Evolutionary conservation across 2,329 filamentous ascomycete species (phyloP), one percentile per base, ranked within the genome.

Genomic region (Alternaria hordeiaustralica): DNA sequence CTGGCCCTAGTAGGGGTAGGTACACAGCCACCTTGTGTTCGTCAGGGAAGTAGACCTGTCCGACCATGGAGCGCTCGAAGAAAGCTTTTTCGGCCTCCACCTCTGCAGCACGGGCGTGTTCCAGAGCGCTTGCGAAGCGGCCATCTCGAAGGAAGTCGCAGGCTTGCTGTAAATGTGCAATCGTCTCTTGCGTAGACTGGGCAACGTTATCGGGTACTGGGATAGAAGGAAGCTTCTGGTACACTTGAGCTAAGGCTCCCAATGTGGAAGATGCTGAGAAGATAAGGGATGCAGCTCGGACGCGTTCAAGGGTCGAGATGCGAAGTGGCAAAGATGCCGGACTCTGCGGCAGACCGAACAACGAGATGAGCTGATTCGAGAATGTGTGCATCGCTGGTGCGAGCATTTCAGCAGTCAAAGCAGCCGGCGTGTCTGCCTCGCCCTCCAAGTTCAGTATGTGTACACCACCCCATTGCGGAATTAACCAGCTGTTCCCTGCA

Each of bases 41-140:
- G 75, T 99, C 96, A 0, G 96, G 96, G 79, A 99, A 99, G 80
- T 98, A 99, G 3, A 98, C 90, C 82, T 98, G 96, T 0, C 94
- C 96, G 12, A 99, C 96, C 96, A 99, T 99, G 75, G 92, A 97
- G 82, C 97, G 97, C 81, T 99, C 96, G 71, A 99, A 99, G 81
- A 99, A 99, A 0, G 95, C 95, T 64, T 91, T 89, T 79, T 99
- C 96, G 0, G 94, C 95, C 76, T 96, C 93, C 3, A 88, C 87
- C 80, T 97, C 94, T 6, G 96, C 96, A 50, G 93, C 88, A 10
- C 92, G 88, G 0, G 95, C 95, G 77, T 95, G 90, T 66, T 90
- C 87, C 43, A 99, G 83, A 0, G 94, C 94, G 7, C 81, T 80
- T 26, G 89, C 86, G 71, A 89, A 90, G 4, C 82, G 82, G 3